A percentile compares a stretch with the other conserved stretches of the same genome.
phyloP scores from a whole-genome alignment of 2,329 filamentous ascomycete species.

The Epichloe amarillans region DNA sequence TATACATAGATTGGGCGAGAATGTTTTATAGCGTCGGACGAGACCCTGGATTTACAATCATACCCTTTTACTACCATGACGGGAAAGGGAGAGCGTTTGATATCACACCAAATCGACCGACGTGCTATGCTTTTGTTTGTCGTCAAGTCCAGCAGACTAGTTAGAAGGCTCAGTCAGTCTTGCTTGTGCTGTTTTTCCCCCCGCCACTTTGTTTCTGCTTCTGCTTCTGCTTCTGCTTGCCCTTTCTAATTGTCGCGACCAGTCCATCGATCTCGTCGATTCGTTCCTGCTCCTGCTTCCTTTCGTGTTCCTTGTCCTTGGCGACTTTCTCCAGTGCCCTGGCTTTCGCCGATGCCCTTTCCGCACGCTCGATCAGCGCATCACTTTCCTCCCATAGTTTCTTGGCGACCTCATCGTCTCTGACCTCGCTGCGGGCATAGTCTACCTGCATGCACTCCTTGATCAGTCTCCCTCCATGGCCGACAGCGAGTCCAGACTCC shows the following conservation, averaged over 20 bases:
- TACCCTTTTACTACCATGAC: too few relatives aligned
- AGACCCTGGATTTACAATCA: too few relatives aligned
- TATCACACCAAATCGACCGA: too few relatives aligned
- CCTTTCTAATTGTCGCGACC: slow-evolving; percentile 30
- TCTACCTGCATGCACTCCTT: slow-evolving; percentile 79
- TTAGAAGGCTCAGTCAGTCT: not conserved
- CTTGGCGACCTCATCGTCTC: slow-evolving; percentile 68
- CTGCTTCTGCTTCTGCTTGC: slow-evolving; percentile 20
- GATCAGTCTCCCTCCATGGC: slow-evolving; percentile 55
- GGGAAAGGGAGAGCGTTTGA: too few relatives aligned
- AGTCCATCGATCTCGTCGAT: slow-evolving; percentile 23
- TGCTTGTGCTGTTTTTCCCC: not conserved
- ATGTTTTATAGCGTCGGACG: too few relatives aligned
- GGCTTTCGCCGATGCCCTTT: slow-evolving; percentile 61
- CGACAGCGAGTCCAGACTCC: slow-evolving; percentile 57
- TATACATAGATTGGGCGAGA: too few relatives aligned
- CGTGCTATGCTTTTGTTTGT: too few relatives aligned
- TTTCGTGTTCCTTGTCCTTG: slow-evolving; percentile 18
- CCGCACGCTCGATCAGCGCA: slow-evolving; percentile 64
- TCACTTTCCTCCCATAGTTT: slow-evolving; percentile 85
- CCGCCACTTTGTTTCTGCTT: slow-evolving; percentile 4
- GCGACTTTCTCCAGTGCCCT: slow-evolving; percentile 28
- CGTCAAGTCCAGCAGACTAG: not conserved
- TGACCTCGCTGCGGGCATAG: slow-evolving; percentile 58
- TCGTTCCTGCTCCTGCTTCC: slow-evolving; percentile 21